Evolutionary conservation across 2,329 filamentous ascomycete genomes (phyloP).

Genomic region (Acephala macrosclerotiorum): DNA sequence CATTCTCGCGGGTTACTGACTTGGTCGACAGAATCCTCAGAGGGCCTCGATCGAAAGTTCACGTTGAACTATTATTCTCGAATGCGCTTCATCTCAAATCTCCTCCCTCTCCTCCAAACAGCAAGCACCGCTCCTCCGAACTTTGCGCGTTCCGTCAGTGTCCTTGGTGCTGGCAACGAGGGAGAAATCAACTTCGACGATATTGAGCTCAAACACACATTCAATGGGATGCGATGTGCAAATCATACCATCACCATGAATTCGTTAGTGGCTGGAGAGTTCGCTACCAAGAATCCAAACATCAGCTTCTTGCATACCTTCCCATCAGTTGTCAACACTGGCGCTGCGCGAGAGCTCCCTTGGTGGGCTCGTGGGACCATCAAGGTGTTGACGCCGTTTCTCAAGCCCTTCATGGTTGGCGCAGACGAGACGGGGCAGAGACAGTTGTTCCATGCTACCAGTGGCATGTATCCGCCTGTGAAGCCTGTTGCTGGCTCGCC

Average conservation of each 20-base stretch:
- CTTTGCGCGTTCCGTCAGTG: slow-evolving; percentile 61
- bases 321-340: slow-evolving; percentile 56
- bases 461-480: slow-evolving; percentile 37
- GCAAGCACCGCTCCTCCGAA: slow-evolving; percentile 46
- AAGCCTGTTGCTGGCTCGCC: slow-evolving; percentile 22
- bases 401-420: slow-evolving; percentile 26
- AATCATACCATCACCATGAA: slow-evolving; percentile 43
- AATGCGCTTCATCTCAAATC: slow-evolving; percentile 61
- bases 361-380: slow-evolving; percentile 28
- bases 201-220: slow-evolving; percentile 42
- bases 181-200: slow-evolving; percentile 55
- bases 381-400: slow-evolving; percentile 28
- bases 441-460: slow-evolving; percentile 41
- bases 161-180: slow-evolving; percentile 62
- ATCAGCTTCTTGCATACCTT: slow-evolving; percentile 58
- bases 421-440: slow-evolving; percentile 38
- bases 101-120: slow-evolving; percentile 59
- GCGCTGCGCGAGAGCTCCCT: slow-evolving; percentile 46
- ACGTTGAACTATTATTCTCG: slow-evolving; percentile 60
- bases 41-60: slow-evolving; percentile 41
- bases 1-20: neutral
- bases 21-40: slow-evolving; percentile 33
- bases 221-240: slow-evolving; percentile 32
- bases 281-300: slow-evolving; percentile 54
- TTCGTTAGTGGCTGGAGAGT: slow-evolving; percentile 58